A percentile compares a stretch with the other conserved stretches of the same genome.
These are phyloP conservation scores for Phoma sp. DNA, from an alignment of 2,329 filamentous ascomycete genomes.

Conservation along the genomic window DNA sequence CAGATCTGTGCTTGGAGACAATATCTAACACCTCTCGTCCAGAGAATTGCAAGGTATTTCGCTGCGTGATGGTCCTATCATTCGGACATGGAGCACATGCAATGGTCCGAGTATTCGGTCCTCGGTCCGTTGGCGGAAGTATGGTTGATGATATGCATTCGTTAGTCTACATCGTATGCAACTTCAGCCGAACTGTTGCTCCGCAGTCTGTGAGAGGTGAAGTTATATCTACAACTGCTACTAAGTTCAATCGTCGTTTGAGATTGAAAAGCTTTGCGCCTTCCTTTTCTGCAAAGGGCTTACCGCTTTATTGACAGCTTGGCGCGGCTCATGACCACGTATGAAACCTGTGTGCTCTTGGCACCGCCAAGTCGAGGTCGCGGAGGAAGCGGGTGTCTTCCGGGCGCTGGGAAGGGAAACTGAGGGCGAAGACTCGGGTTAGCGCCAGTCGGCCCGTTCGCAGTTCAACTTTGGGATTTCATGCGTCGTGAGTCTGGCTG, in stretches of 20 bases:
- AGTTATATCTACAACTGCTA: background rate
- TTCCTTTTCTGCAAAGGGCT: background rate
- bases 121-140: no score
- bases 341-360: background rate
- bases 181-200: background rate
- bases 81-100: no score
- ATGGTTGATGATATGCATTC: background rate
- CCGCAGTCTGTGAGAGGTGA: slow-evolving; percentile 1
- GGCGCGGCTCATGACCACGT: background rate
- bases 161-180: background rate
- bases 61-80: no score
- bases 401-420: background rate
- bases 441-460: slow-evolving; percentile 3
- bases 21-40: no score
- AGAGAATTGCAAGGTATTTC: no score
- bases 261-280: background rate
- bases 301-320: slow-evolving; percentile 1
- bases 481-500: slow-evolving; percentile 4
- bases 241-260: slow-evolving; percentile 10
- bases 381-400: background rate
- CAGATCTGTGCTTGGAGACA: no score
- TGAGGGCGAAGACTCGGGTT: no score
- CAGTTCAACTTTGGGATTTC: background rate
- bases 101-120: no score
- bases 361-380: background rate